Base-by-base conservation (phyloP, 192 early-diverging fungal genomes). In the Phlyctochytrium arcticum region DNA sequence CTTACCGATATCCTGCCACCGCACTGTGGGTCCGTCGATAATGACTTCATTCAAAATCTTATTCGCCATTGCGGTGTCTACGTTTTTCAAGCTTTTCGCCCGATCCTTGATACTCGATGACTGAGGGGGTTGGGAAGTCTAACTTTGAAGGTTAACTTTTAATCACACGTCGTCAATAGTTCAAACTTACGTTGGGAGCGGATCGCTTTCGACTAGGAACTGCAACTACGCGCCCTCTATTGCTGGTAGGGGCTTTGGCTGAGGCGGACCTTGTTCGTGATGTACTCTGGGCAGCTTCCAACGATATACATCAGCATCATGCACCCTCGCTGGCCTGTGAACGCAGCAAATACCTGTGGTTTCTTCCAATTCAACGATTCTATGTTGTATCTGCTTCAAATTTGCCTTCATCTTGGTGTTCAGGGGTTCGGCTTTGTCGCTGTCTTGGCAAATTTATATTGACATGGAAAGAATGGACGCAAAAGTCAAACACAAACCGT, bases 31-130 rank as follows among this genome's bases (percentile, higher is more conserved):
- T 27, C 51, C 68, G 15, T 77, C 65, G 5, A 83, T 66, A 12
- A 84, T 68, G 6, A 84, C 69, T 34, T 84, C 82, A 55, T 84
- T 76, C 44, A 84, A 53, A 4, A 83, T 83, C 4, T 65, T 51
- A 46, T 83, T 61, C 15, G 76, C 77, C 66, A 80, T 68, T 10
- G 62, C 65, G 6, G 47, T 60, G 39, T 79, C 75, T 6, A 76
- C 60, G 24, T 64, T 64, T 15, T 66, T 37, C 0, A 70, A 60
- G 57, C 42, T 53, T 5, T 27, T 27, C 24, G 15, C 36, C 1
- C n/a, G n/a, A n/a, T n/a, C n/a, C n/a, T 59, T 59, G 2, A 24
- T n/a, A n/a, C n/a, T n/a, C n/a, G n/a, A n/a, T n/a, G n/a, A n/a
- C n/a, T n/a, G n/a, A n/a, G n/a, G n/a, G n/a, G n/a, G n/a, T n/a